Conservation (phyloP, 2,329 filamentous ascomycete species). For the Pseudogymnoascus sp. region DNA sequence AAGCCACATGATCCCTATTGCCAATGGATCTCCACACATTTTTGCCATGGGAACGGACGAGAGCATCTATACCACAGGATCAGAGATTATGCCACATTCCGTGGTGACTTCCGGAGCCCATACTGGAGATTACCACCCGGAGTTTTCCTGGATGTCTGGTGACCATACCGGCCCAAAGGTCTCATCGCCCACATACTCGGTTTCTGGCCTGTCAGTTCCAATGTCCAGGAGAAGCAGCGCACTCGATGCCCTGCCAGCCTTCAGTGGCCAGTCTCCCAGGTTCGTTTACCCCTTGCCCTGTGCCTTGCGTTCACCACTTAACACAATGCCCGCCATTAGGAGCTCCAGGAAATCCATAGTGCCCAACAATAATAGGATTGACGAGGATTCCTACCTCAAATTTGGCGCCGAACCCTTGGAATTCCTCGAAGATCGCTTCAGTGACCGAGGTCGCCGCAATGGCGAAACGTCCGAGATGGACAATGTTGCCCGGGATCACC, state of each 20-base stretch:
- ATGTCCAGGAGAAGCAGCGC: constrained; percentile 24
- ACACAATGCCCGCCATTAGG: constrained; percentile 25
- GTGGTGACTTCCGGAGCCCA: constrained; percentile 12
- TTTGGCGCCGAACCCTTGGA: constrained; percentile 21
- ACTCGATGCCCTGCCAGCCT: constrained; percentile 23
- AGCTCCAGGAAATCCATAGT: constrained; percentile 21
- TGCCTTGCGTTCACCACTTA: constrained; percentile 17
- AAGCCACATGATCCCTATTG: constrained; percentile 17
- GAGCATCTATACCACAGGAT: constrained; percentile 15
- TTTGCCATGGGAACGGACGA: constrained; percentile 8
- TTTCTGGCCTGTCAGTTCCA: constrained; percentile 11
- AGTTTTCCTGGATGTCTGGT: constrained; percentile 24
- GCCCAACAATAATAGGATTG: constrained; percentile 25
- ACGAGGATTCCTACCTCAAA: constrained; percentile 26
- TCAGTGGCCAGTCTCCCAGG: constrained; percentile 26
- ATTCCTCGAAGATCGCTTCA: constrained; percentile 24
- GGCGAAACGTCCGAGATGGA: constrained; percentile 27
- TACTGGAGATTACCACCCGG: constrained; percentile 15
- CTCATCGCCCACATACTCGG: constrained; percentile 22
- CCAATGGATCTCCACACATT: constrained; percentile 11
- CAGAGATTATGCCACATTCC: constrained; percentile 13
- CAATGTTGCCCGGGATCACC: constrained; percentile 52
- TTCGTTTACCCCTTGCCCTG: constrained; percentile 19
- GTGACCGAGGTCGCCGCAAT: constrained; percentile 18
- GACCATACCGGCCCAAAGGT: constrained; percentile 16